Base-by-base conservation (phyloP, 2,329 filamentous ascomycete genomes). In the Shiraia sp. region DNA sequence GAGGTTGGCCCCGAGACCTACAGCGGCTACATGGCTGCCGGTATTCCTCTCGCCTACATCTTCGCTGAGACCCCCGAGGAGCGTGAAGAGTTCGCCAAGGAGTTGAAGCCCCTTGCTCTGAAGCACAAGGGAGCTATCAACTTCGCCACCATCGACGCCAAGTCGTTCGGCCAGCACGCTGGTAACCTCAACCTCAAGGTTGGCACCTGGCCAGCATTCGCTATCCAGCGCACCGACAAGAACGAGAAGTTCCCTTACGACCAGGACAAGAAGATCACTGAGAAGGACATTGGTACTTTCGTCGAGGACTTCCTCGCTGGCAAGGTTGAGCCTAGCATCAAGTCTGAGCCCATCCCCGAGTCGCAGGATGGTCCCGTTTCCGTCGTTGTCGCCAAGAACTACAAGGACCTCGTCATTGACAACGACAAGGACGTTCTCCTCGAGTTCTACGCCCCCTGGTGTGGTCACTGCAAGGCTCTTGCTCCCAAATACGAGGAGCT, bases 1-100 rank as follows among this genome's bases (percentile, higher is more conserved):
- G 93, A 96, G 78, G 87, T 99, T 60, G 92, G 92, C 62, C 93
- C 93, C 49, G 93, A 97, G 74, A 99, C 93, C 54, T 99, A 99
- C 79, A 81, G 88, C 48, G 83, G 81, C 66, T 99, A 99, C 81
- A 99, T 97, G 87, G 83, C 85, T 40, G 79, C 92, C 59, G 90
- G 89, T 57, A 80, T 97, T 58, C 93, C 93, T 48, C 85, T 99
- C 51, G 93, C 90, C 54, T 99, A 97, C 78, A 95, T 99, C 76
- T 97, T 99, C 75, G 86, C 92, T 53, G 91, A 96, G 78, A 91
- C 88, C 32, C 70, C 81, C 19, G 92, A 97, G 76, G 90, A 96
- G 81, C 91, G 93, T 62, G 82, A 86, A 66, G 77, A 83, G 65
- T 83, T 96, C 57, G 78, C 86, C 58, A 82, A 86, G 54, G 77